A percentile compares a stretch with the other conserved stretches of the same genome.
Evolutionary conservation across 768 basidiomycete genomes (phyloP).

Genomic region (Hygrocybe punicea): DNA sequence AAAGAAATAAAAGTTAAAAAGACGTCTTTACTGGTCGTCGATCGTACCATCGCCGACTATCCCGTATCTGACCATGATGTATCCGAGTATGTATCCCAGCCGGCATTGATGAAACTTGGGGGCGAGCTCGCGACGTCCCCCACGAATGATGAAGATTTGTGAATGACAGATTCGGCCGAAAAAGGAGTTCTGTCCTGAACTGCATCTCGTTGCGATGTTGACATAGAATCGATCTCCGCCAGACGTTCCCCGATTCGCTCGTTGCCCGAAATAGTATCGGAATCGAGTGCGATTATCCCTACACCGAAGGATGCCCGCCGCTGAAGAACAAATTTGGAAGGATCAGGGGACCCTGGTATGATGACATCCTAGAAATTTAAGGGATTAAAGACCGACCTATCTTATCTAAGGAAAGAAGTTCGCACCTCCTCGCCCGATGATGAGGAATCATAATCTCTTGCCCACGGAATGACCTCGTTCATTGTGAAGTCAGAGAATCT

Average conservation of each 20-base stretch:
- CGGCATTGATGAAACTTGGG: slow-evolving; percentile 52
- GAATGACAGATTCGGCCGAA: slow-evolving; percentile 7
- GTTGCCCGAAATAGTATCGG: slow-evolving; percentile 15
- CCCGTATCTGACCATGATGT: neutral
- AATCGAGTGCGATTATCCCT: slow-evolving; percentile 9
- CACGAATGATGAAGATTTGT: slow-evolving; percentile 40
- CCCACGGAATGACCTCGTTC: slow-evolving; percentile 11
- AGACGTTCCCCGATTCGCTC: neutral
- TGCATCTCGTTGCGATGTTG: neutral
- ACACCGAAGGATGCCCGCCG: slow-evolving; percentile 18
- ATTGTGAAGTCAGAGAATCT: neutral
- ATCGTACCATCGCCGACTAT: neutral
- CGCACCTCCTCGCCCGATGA: slow-evolving; percentile 26
- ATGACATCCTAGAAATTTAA: neutral
- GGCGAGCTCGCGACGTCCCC: slow-evolving; percentile 40
- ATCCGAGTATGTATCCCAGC: slow-evolving; percentile 16
- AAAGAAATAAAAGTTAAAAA: too few species aligned
- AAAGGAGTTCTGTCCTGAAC: neutral
- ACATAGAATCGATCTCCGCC: neutral
- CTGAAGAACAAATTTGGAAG: slow-evolving; percentile 12
- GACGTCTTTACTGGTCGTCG: too few species aligned
- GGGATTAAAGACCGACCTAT: neutral
- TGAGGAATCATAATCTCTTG: slow-evolving; percentile 3
- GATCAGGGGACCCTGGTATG: slow-evolving; percentile 11
- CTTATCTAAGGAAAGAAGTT: neutral